phyloP scores from a whole-genome alignment of 257 asterid genomes.

The Scutellaria minor region DNA sequence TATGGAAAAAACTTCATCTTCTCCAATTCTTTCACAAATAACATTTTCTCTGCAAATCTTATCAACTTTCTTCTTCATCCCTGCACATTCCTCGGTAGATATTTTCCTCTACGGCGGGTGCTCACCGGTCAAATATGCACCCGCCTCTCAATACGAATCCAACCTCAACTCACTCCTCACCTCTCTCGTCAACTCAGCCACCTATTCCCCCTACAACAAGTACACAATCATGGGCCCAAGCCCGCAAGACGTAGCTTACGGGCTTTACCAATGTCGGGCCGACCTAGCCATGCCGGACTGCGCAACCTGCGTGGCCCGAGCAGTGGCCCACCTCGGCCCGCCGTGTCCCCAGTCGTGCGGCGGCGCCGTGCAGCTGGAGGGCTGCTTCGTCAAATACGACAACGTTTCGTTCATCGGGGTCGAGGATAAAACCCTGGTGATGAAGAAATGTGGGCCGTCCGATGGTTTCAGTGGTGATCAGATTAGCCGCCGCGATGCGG shows the following conservation, averaged over 20 bases:
- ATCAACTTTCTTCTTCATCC: slow-evolving; percentile 30
- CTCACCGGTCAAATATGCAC: slow-evolving; percentile 64
- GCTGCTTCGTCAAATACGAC: slow-evolving; percentile 85
- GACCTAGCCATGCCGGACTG: slow-evolving; percentile 94
- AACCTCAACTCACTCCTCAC: slow-evolving; percentile 84
- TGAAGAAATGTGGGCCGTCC: slow-evolving; percentile 93
- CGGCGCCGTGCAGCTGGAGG: slow-evolving; percentile 79
- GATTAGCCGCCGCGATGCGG: slow-evolving; percentile 71
- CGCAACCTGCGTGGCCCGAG: slow-evolving; percentile 77
- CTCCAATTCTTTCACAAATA: slow-evolving; percentile 26
- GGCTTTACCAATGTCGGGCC: slow-evolving; percentile 86
- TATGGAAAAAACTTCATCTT: slow-evolving; percentile 31
- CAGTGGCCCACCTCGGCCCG: slow-evolving; percentile 59
- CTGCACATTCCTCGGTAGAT: slow-evolving; percentile 41
- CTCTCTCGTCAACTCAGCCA: slow-evolving; percentile 88
- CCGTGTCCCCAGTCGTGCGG: slow-evolving; percentile 73
- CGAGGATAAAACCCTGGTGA: slow-evolving; percentile 81
- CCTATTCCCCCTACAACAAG: slow-evolving; percentile 89
- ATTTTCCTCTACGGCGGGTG: slow-evolving; percentile 81
- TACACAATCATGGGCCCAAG: slow-evolving; percentile 63
- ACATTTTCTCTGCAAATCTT: slow-evolving; percentile 31
- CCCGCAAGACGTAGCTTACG: slow-evolving; percentile 63
- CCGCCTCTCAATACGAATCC: slow-evolving; percentile 66
- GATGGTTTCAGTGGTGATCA: slow-evolving; percentile 51
- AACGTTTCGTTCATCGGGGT: slow-evolving; percentile 67